Evolutionary conservation across 768 basidiomycete genomes (phyloP).

Genomic region (Tylopilus felleus): DNA sequence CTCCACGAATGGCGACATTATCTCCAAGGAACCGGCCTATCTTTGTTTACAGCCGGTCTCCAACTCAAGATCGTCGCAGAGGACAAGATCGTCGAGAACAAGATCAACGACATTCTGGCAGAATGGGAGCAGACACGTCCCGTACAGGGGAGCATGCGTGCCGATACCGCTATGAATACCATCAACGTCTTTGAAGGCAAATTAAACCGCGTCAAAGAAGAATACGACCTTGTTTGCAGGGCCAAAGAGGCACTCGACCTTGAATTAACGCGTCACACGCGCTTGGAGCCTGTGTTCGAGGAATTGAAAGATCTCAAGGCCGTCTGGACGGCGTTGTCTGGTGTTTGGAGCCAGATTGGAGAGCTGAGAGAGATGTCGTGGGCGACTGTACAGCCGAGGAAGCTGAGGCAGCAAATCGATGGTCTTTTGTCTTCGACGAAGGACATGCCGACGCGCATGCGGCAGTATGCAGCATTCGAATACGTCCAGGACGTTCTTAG

Average conservation of each 20-base stretch:
- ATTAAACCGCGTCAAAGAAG: conserved; percentile 84
- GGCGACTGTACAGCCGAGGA: conserved; percentile 92
- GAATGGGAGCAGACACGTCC: conserved; percentile 98
- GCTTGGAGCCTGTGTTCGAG: conserved; percentile 91
- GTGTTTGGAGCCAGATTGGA: conserved; percentile 90
- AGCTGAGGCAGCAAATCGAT: conserved; percentile 91
- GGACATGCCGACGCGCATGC: conserved; percentile 98
- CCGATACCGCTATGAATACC: conserved; percentile 93
- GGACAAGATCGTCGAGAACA: conserved; percentile 96
- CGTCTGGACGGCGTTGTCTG: conserved; percentile 97
- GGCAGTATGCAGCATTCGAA: conserved; percentile 98
- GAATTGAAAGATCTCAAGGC: conserved; percentile 95
- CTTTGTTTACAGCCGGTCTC: conserved; percentile 66
- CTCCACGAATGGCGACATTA: too few species aligned
- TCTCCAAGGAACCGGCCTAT: too few species aligned
- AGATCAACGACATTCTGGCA: conserved; percentile 82
- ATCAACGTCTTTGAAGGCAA: conserved; percentile 95
- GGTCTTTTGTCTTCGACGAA: conserved; percentile 89
- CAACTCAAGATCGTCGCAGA: conserved; percentile 99
- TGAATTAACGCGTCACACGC: conserved; percentile 84
- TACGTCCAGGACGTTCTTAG: conserved; percentile 91
- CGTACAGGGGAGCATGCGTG: conserved; percentile 93
- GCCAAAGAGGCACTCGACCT: conserved; percentile 97
- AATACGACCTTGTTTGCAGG: conserved; percentile 91
- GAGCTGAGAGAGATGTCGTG: conserved; percentile 87